Base-by-base conservation (phyloP, 805 yeast genomes). In the Komagataella mondaviorum region DNA sequence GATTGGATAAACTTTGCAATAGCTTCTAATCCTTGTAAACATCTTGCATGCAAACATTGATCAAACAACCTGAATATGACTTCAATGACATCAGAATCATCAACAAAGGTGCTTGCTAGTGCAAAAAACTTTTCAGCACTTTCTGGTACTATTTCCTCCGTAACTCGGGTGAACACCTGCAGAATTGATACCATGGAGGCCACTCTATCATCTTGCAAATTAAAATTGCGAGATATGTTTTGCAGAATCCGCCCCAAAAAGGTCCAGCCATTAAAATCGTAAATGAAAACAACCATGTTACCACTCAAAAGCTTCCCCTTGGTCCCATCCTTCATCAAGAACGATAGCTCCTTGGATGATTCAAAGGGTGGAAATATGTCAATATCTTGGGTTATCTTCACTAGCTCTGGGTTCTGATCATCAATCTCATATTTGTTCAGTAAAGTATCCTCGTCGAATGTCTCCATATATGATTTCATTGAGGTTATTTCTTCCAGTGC, bases 231-330 rank as follows among this genome's bases (percentile, higher is more conserved):
- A 0, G 77, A 70, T 7, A 83, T 65, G 55, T 84, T 84, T 56
- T 85, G 89, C 36, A 90, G 64, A 0, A 86, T 68, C 58, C 95
- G 75, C 1, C 97, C 97, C 16, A 91, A 58, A 23, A 85, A 66
- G 0, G 95, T 77, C 96, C 97, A 89, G 1, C 97, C 97, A 60
- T 82, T 86, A 62, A 82, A 88, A 3, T 75, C 73, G 61, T 84
- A 78, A 23, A 83, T 67, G 67, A 93, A 89, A 20, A 88, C 75
- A 3, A 85, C 85, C 16, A 76, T 58, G 6, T 48, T 49, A 16
- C 48, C 49, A n/a, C 36, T 17, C 30, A 90, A 64, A 3, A 87
- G 65, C 56, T 84, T 83, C 2, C 91, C 97, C 51, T 71, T 76
- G 0, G 96, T 85, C 2, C 82, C 81, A 54, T 68, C 69, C 16